Evolutionary conservation across 768 basidiomycete species (phyloP).

Genomic region (Boletus insuetus): DNA sequence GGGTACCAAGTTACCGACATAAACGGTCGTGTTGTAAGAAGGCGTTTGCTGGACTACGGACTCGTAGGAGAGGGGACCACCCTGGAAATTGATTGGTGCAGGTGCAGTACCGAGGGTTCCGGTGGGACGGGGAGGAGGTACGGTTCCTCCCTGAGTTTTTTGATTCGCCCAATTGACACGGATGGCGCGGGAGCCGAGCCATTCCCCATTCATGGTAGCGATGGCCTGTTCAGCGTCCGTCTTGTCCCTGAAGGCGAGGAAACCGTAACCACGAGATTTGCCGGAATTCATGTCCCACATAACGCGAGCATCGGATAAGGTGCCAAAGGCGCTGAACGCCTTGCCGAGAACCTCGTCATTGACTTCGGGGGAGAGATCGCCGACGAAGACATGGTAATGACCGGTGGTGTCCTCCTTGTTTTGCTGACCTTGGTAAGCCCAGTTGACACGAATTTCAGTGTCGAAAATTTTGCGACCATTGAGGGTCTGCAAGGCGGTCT

Average conservation of each 20-base stretch:
- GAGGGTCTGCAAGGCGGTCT: conserved; percentile 97
- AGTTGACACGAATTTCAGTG: conserved; percentile 98
- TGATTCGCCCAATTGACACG: conserved; percentile 99
- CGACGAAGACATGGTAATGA: conserved; percentile 98
- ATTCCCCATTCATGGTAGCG: conserved; percentile 99
- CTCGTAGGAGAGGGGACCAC: conserved; percentile 88
- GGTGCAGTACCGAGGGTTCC: conserved; percentile 63
- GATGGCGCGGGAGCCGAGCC: conserved; percentile 96
- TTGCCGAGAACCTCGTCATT: conserved; percentile 96
- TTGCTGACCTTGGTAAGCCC: conserved; percentile 98
- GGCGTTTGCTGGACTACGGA: conserved; percentile 92
- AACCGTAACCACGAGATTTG: conserved; percentile 96
- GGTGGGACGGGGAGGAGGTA: conserved; percentile 39
- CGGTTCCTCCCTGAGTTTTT: conserved; percentile 76
- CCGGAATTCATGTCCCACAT: conserved; percentile 99
- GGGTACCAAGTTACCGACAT: conserved; percentile 97
- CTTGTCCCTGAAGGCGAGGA: conserved; percentile 98
- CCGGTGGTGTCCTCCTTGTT: conserved; percentile 98
- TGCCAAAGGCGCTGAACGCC: conserved; percentile 96
- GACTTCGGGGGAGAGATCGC: conserved; percentile 98
- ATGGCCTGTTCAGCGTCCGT: conserved; percentile 99
- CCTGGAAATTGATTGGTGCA: conserved; percentile 88
- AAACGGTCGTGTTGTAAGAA: conserved; percentile 92
- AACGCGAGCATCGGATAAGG: conserved; percentile 94
- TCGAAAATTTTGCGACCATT: conserved; percentile 99